These are phyloP conservation scores for Quercus cerris DNA, from an alignment of 306 rosid genomes.

Conservation along the genomic window DNA sequence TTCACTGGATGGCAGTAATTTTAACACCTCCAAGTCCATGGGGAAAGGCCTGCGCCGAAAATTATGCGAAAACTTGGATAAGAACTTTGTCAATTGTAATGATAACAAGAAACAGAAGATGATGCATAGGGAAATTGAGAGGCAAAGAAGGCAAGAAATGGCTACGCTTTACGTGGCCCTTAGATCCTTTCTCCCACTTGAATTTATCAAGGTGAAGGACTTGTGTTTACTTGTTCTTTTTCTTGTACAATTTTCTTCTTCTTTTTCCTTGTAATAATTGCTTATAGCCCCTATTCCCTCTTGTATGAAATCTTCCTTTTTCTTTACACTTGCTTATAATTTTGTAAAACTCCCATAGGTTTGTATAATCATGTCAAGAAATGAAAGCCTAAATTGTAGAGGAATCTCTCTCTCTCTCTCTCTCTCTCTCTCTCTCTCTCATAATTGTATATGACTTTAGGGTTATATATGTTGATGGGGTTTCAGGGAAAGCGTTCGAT, in stretches of 20 bases:
- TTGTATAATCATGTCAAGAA: not conserved
- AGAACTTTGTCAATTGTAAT: conserved; percentile 8
- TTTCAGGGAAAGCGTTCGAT: conserved; percentile 77
- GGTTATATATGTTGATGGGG: conserved; percentile 11
- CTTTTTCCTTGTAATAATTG: not conserved
- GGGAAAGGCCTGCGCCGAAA: conserved; percentile 11
- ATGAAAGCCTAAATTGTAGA: not conserved
- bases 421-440: not conserved
- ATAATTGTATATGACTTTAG: conserved; percentile 2
- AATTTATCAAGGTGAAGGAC: conserved; percentile 43
- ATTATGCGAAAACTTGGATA: not conserved
- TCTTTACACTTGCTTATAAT: not conserved
- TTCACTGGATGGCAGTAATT: conserved; percentile 25
- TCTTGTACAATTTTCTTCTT: not conserved
- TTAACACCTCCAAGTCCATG: not conserved
- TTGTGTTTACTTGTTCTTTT: not conserved
- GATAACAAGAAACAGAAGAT: conserved; percentile 34
- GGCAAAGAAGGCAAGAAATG: conserved; percentile 78
- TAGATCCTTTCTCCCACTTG: conserved; percentile 54
- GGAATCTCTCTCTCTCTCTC: not conserved
- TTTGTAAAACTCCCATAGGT: not conserved
- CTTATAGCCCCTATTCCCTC: conserved; percentile 14
- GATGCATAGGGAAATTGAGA: conserved; percentile 61
- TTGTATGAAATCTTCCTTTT: not conserved
- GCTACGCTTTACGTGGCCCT: conserved; percentile 48